Base-by-base conservation (phyloP, 192 early-diverging fungal species). In the Coemansia sp. region DNA sequence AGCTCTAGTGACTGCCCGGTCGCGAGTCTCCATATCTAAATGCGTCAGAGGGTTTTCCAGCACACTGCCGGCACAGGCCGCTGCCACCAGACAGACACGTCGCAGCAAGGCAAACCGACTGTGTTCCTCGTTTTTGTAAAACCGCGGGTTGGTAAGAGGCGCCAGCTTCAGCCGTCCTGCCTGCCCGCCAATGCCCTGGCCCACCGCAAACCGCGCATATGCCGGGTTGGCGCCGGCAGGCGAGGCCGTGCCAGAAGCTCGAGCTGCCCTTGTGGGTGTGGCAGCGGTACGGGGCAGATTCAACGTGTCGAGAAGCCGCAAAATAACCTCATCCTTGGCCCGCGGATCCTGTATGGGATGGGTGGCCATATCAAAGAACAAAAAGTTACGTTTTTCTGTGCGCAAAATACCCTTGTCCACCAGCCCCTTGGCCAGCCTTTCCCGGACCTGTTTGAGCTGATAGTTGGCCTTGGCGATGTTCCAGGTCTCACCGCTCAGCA, bases 401-500 rank as follows among this genome's bases (percentile, higher is more conserved):
- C 94, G 79, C 37, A 98, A 68, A 26, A 98, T 88, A 14, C 96
- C 96, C 71, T 98, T 98, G 72, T 98, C 96, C n/a, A 98, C 96
- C 37, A 98, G 71, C 3, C 94, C 96, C 72, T 98, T 98, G 26
- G 92, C 91, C 40, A 98, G 81, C 18, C 96, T 81, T 72, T 98
- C 96, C 12, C 96, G 86, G 7, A 98, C 96, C 80, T 98, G 93
- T 70, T 96, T 97, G 35, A 98, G 80, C 79, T 98, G 96, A 69
- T 92, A 97, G 30, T 91, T 91, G 64, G 95, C 92, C 69, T 95
- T 96, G 78, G 91, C 84, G 21, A 98, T 83, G 75, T 97, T 97
- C 96, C 96, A 98, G 7, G 96, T 98, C 84, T 98, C 96, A 43
- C 96, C 96, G 69, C 94, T 95, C 87, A 98, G 81, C 42, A 98